Percentiles rank a stretch among this genome's conserved stretches.
These are phyloP conservation scores for Leishmania gerbilli DNA, from an alignment of 208 protist species.

Conservation along the genomic window DNA sequence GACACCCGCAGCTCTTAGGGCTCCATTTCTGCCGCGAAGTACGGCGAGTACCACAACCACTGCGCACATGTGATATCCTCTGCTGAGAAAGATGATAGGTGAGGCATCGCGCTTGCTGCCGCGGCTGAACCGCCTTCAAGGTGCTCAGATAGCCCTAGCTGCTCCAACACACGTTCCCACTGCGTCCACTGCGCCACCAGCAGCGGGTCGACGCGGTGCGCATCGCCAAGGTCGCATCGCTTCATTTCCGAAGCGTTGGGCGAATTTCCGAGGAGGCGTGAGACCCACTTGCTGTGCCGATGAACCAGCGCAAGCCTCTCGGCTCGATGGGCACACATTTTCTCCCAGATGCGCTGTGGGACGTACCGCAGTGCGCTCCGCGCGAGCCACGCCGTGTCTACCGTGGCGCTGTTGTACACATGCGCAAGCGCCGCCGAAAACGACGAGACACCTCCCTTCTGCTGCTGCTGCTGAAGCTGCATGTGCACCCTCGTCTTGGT, in stretches of 20 bases:
- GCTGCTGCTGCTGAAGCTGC: conserved; percentile 32
- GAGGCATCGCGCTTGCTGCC: not conserved
- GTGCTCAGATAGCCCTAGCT: conserved; percentile 21
- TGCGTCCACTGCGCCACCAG: conserved; percentile 47
- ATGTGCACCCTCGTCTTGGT: conserved; percentile 29
- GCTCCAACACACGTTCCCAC: conserved; percentile 31
- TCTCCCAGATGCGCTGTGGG: conserved; percentile 59
- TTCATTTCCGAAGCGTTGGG: not conserved
- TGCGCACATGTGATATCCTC: conserved; percentile 35
- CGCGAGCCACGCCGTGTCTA: conserved; percentile 57
- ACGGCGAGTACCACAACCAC: conserved; percentile 61
- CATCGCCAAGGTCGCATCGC: conserved; percentile 7
- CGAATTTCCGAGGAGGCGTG: conserved; percentile 5
- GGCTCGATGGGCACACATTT: conserved; percentile 36
- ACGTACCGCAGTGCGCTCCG: conserved; percentile 55
- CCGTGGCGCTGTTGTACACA: conserved; percentile 66
- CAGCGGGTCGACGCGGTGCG: conserved; percentile 28
- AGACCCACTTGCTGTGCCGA: conserved; percentile 35
- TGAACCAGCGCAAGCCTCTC: conserved; percentile 12
- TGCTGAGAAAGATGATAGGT: conserved; percentile 3
- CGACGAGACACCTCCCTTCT: conserved; percentile 14
- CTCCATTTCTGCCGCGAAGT: conserved; percentile 45
- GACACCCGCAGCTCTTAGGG: not conserved
- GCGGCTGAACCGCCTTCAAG: not conserved
- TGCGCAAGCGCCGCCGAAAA: conserved; percentile 1